A percentile compares a stretch with the other conserved stretches of the same genome.
These are phyloP conservation scores for Fusarium mexicanum DNA, from an alignment of 2,329 filamentous ascomycete genomes.

Conservation along the genomic window DNA sequence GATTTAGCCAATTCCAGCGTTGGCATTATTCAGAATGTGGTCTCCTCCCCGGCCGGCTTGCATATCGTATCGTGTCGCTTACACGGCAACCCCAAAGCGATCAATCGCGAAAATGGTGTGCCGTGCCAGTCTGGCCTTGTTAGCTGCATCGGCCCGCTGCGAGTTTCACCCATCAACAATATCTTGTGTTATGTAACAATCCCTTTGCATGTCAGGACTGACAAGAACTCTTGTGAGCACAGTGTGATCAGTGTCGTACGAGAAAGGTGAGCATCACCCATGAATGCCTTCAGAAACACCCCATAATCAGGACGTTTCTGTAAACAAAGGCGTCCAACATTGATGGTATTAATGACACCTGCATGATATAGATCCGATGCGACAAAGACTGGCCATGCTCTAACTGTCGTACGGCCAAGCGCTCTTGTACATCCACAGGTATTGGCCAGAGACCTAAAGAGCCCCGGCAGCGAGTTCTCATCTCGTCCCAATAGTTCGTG, in stretches of 20 bases:
- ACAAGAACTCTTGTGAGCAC: slow-evolving; percentile 6
- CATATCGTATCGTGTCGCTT: background rate
- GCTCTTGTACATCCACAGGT: slow-evolving; percentile 64
- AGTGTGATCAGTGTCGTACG: slow-evolving; percentile 58
- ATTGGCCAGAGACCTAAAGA: slow-evolving; percentile 65
- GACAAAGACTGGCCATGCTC: slow-evolving; percentile 68
- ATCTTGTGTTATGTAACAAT: background rate
- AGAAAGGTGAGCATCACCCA: slow-evolving; percentile 50
- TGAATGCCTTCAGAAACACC: background rate
- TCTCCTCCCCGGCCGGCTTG: background rate
- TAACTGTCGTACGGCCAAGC: slow-evolving; percentile 64
- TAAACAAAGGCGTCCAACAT: background rate
- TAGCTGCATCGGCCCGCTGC: background rate
- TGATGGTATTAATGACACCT: slow-evolving; percentile 31
- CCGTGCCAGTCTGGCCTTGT: background rate
- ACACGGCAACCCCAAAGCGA: background rate
- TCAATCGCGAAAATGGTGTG: background rate
- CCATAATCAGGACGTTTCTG: slow-evolving; percentile 6
- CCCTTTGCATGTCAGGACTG: background rate
- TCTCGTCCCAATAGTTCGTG: slow-evolving; percentile 69
- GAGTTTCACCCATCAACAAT: background rate
- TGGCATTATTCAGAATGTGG: background rate
- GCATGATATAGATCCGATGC: slow-evolving; percentile 61
- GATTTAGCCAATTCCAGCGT: slow-evolving; percentile 7
- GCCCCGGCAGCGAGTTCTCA: slow-evolving; percentile 64